These are phyloP conservation scores for Spathaspora passalidarum DNA, from an alignment of 805 yeast genomes.

Conservation along the genomic window DNA sequence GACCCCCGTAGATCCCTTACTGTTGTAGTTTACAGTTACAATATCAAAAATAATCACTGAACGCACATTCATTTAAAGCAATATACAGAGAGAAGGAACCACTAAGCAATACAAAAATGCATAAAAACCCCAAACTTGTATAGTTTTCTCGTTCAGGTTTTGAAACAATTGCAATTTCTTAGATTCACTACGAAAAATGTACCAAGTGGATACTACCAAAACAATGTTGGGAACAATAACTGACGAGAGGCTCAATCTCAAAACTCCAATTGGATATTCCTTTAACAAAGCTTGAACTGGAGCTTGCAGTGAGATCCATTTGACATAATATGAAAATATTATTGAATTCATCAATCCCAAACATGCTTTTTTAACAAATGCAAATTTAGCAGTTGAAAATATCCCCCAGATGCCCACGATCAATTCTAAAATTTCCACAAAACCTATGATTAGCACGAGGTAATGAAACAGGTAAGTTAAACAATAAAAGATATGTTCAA, in stretches of 20 bases:
- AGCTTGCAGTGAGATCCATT: background rate
- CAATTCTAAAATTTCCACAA: background rate
- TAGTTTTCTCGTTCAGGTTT: too few species aligned
- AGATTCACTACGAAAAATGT: background rate
- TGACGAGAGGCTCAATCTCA: background rate
- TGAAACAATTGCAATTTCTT: too few species aligned
- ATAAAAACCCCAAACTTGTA: too few species aligned
- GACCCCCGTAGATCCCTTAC: too few species aligned
- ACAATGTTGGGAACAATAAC: too few species aligned
- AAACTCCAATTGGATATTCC: background rate
- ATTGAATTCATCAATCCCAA: background rate
- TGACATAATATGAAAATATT: background rate
- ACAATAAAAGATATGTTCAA: too few species aligned
- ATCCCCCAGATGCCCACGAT: background rate
- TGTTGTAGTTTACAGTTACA: too few species aligned
- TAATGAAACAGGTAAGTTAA: background rate
- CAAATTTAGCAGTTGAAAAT: background rate
- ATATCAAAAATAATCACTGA: too few species aligned
- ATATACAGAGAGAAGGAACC: too few species aligned
- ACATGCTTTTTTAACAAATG: background rate
- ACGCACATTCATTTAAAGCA: too few species aligned
- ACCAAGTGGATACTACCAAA: too few species aligned
- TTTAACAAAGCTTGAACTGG: background rate
- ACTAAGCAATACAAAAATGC: too few species aligned
- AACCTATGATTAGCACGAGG: background rate